Evolutionary conservation across 345 rosid species (phyloP).

Genomic region (Ceriops tagal): DNA sequence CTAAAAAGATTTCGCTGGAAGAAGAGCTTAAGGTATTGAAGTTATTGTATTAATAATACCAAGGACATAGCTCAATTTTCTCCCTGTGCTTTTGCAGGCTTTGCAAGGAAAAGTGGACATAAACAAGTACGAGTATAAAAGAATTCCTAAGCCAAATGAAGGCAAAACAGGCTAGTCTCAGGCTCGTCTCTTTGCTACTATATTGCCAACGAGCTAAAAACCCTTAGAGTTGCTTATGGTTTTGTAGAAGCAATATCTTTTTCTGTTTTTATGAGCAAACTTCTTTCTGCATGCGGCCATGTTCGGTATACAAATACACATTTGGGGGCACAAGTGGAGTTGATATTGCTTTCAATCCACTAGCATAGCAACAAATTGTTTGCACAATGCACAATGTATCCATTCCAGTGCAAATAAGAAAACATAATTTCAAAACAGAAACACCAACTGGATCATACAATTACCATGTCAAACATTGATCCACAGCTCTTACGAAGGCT

Average conservation of each 20-base stretch:
- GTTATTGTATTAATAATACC: background rate
- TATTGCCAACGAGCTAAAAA: background rate
- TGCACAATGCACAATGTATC: too few relatives aligned
- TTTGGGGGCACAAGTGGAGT: too few relatives aligned
- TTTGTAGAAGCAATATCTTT: background rate
- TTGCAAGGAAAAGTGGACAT: constrained; percentile 76
- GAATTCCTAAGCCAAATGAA: constrained; percentile 73
- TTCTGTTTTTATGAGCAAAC: background rate
- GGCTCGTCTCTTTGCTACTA: background rate
- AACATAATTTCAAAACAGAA: too few relatives aligned
- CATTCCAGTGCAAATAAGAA: too few relatives aligned
- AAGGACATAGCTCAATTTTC: constrained; percentile 2
- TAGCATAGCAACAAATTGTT: too few relatives aligned
- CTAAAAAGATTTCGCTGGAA: constrained; percentile 68
- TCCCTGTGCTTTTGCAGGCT: constrained; percentile 40
- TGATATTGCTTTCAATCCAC: too few relatives aligned
- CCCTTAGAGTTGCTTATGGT: background rate
- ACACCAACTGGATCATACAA: too few relatives aligned
- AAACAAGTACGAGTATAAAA: constrained; percentile 73
- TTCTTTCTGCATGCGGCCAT: too few relatives aligned
- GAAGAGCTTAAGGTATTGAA: constrained; percentile 75
- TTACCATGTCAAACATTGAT: too few relatives aligned
- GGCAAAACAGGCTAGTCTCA: constrained; percentile 37
- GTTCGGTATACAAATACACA: too few relatives aligned
- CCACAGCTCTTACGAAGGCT: too few relatives aligned